Evolutionary conservation across 306 rosid genomes (phyloP), one percentile per base, ranked within the genome.

Genomic region (Geum urbanum): DNA sequence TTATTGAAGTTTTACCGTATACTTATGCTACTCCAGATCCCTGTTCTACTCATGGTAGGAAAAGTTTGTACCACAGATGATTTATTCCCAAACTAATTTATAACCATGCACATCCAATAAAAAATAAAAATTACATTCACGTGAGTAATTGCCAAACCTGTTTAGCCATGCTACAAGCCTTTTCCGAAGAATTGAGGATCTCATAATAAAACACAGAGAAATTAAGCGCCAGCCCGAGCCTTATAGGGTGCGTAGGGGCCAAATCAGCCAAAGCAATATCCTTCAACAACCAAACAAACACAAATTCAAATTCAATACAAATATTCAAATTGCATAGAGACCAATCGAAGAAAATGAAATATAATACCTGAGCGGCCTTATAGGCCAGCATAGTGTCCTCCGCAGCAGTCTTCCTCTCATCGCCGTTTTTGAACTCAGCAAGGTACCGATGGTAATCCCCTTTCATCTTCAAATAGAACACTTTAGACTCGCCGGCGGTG

Each of bases 171-270:
- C n/a, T 70, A 64, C 84, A 80, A 54, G 84, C 84, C 63, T 76
- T 80, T 69, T 80, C 84, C 1, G 84, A 80, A 24, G 84, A 72
- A 73, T 76, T 80, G 35, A 80, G 80, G 61, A 80, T 80, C 77
- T 80, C 84, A 51, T 76, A 80, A 63, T 80, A 80, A 68, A 80
- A 80, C 81, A 80, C 84, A n/a, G 84, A 80, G 70, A 72, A 80
- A 43, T 80, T 80, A 12, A 80, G 74, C 11, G 84, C 84, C 77
- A 80, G 60, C n/a, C 84, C 84, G 39, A 80, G 71, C 63, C 84
- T 74, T 35, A 80, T 76, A 0, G 84, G 84, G 67, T 80, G 84
- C 18, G 84, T 80, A 8, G 84, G 78, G 22, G 81, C 71, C 52
- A 80, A 79, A 66, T 80, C 84, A 41, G 78, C 62, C 64, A 57